A percentile compares a stretch with the other conserved stretches of the same genome.
Evolutionary conservation across 768 basidiomycete genomes (phyloP).

Genomic region (Termitomyces sp.): DNA sequence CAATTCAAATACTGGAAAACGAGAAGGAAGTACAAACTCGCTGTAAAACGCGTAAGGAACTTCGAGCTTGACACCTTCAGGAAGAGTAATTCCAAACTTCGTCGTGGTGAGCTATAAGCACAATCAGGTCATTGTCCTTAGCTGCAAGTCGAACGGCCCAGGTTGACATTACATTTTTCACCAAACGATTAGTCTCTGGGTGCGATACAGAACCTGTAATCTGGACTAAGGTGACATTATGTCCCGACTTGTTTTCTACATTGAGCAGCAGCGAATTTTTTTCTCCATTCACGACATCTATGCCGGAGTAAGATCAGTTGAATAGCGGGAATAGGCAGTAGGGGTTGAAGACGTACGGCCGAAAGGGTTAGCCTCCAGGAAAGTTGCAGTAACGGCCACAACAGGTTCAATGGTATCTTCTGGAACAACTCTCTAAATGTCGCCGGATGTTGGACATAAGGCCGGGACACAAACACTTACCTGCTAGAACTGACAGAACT

Average conservation of each 20-base stretch:
- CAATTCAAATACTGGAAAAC: conserved; percentile 3
- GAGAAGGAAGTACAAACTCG: conserved; percentile 50
- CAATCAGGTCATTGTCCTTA: neutral
- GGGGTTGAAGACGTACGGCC: conserved; percentile 49
- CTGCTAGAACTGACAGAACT: conserved; percentile 13
- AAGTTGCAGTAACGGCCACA: conserved; percentile 47
- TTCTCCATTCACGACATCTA: conserved; percentile 83
- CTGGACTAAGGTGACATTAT: conserved; percentile 61
- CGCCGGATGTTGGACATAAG: neutral
- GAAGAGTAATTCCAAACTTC: conserved; percentile 45
- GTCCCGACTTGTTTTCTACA: conserved; percentile 72
- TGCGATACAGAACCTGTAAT: conserved; percentile 66
- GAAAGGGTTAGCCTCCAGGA: conserved; percentile 69
- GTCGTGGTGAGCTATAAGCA: conserved; percentile 48
- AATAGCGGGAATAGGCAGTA: neutral
- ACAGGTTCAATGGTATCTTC: conserved; percentile 43
- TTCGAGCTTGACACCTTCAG: conserved; percentile 52
- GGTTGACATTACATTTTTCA: conserved; percentile 58
- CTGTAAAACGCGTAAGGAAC: conserved; percentile 74
- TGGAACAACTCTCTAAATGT: conserved; percentile 14
- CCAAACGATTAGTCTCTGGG: conserved; percentile 51
- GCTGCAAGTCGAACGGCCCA: neutral
- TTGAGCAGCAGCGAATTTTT: conserved; percentile 58
- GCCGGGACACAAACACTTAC: conserved; percentile 11
- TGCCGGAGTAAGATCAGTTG: conserved; percentile 12